These are phyloP conservation scores for Filobasidium uniguttulatum DNA, from an alignment of 1,284 basidiomycete species.

Conservation along the genomic window DNA sequence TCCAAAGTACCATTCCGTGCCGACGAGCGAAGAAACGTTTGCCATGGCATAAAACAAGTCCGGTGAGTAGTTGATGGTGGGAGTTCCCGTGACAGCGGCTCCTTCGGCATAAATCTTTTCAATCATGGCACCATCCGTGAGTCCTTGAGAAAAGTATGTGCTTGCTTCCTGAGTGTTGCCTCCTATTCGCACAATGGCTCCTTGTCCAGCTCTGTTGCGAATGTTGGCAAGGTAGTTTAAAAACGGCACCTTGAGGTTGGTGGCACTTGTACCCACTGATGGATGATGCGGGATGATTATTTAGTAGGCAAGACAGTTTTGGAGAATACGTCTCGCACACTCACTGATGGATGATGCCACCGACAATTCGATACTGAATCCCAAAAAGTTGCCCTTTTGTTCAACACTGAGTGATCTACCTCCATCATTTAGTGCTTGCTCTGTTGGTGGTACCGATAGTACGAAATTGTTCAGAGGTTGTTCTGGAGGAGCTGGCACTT, in stretches of 20 bases:
- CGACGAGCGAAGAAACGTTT: constrained; percentile 46
- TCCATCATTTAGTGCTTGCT: constrained; percentile 15
- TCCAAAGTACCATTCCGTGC: constrained; percentile 48
- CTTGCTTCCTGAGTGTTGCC: constrained; percentile 62
- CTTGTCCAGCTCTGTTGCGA: constrained; percentile 43
- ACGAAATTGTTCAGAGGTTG: constrained; percentile 19
- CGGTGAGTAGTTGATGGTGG: constrained; percentile 45
- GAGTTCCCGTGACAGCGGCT: constrained; percentile 45
- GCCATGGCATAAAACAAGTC: constrained; percentile 47
- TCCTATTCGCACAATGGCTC: constrained; percentile 53
- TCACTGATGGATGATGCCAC: constrained; percentile 50
- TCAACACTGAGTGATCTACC: constrained; percentile 36
- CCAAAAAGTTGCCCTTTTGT: constrained; percentile 50
- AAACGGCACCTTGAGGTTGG: constrained; percentile 42
- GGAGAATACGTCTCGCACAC: constrained; percentile 29
- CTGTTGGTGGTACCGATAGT: constrained; percentile 4
- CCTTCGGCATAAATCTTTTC: constrained; percentile 41
- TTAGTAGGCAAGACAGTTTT: constrained; percentile 5
- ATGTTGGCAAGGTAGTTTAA: constrained; percentile 61
- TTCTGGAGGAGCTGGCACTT: constrained; percentile 23
- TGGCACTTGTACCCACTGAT: constrained; percentile 43
- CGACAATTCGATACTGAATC: constrained; percentile 60
- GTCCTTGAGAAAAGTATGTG: constrained; percentile 39
- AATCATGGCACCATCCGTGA: constrained; percentile 41
- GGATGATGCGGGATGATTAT: constrained; percentile 2